Percentiles rank a stretch among this genome's conserved stretches.
These are phyloP conservation scores for Spergularia azorica DNA, from an alignment of 179 eudicot species.

Conservation along the genomic window DNA sequence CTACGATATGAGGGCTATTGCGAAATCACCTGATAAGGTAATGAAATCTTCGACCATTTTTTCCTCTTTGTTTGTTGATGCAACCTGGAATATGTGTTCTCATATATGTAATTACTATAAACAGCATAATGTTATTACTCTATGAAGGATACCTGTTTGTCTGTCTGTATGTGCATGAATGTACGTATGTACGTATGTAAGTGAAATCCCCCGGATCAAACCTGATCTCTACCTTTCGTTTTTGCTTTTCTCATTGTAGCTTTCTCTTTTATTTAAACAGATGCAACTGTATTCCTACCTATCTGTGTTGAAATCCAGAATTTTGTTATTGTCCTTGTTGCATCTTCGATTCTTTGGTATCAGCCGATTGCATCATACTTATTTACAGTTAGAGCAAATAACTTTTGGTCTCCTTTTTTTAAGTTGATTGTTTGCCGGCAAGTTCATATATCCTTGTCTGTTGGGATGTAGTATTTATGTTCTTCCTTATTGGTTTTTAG, in stretches of 20 bases:
- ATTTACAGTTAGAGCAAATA: not conserved
- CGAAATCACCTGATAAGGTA: conserved; percentile 69
- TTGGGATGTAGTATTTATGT: conserved; percentile 10
- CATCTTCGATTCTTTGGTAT: not conserved
- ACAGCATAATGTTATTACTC: not conserved
- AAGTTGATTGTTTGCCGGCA: no score
- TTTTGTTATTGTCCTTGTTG: not conserved
- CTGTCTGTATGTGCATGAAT: not conserved
- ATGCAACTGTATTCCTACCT: not conserved
- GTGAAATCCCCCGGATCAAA: not conserved
- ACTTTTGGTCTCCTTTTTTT: not conserved
- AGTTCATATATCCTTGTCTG: not conserved
- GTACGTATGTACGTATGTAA: not conserved
- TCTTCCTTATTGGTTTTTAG: conserved; percentile 23
- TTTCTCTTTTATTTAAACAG: not conserved
- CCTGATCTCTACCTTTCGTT: not conserved
- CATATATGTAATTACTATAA: not conserved
- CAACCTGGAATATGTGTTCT: not conserved
- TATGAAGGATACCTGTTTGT: not conserved
- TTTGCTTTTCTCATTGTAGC: not conserved
- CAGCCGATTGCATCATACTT: not conserved
- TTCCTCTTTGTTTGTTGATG: not conserved
- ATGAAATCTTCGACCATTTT: not conserved
- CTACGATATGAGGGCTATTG: conserved; percentile 74
- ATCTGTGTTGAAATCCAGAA: not conserved